Conservation (phyloP, 1,284 basidiomycete genomes). For the Amylostereum areolatum region DNA sequence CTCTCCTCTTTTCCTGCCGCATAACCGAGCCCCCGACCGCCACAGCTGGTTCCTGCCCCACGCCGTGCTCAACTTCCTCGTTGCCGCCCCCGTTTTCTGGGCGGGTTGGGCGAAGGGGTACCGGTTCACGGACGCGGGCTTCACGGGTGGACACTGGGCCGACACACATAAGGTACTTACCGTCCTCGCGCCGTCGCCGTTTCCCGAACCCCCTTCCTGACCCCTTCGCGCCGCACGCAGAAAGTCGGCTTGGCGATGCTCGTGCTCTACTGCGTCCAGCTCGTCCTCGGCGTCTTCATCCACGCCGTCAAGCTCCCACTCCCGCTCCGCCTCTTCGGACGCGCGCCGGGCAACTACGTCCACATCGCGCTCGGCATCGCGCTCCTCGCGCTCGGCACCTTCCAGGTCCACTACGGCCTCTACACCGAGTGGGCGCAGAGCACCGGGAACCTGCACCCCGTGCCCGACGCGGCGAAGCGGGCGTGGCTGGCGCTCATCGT, state of each 20-base stretch:
- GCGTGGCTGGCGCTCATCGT: neutral
- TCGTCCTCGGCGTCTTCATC: neutral
- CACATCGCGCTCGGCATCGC: neutral
- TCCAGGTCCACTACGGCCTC: neutral
- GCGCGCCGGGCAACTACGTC: neutral
- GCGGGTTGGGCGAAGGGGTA: neutral
- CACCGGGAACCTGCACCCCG: slow-evolving; percentile 1
- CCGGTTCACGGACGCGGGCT: neutral
- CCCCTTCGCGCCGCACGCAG: neutral
- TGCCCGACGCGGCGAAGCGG: neutral
- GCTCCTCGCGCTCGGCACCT: neutral
- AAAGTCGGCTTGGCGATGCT: neutral
- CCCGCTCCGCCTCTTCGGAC: neutral
- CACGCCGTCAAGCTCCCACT: slow-evolving; percentile 1
- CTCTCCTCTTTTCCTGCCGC: neutral
- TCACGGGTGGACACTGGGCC: neutral
- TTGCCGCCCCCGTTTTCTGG: neutral
- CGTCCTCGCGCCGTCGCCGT: neutral
- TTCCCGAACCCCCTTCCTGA: neutral
- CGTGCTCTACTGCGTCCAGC: slow-evolving; percentile 1
- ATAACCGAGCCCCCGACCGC: neutral
- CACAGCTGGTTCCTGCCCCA: neutral
- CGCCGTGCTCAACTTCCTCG: neutral
- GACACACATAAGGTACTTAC: neutral
- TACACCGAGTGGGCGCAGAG: slow-evolving; percentile 1